Conservation (phyloP, 169 alveolate species). For the Theileria annulata region DNA sequence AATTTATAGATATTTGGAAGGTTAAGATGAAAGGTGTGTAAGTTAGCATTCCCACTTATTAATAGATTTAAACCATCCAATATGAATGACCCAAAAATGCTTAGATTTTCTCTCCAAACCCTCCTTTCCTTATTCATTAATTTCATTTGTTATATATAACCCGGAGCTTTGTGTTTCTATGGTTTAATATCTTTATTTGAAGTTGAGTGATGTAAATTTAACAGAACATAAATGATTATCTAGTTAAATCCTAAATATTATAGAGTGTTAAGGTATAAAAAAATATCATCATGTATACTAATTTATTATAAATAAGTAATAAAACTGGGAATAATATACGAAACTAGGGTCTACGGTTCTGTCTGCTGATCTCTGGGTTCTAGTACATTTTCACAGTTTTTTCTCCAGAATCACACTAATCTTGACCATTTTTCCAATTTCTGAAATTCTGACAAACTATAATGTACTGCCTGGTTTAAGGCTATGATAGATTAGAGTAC, state of each 20-base stretch:
- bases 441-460: not conserved
- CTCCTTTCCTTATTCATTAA: not conserved
- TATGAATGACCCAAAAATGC: not conserved
- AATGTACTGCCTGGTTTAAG: not conserved
- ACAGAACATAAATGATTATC: not conserved
- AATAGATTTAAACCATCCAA: not conserved
- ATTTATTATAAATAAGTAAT: no score
- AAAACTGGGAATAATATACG: no score
- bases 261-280: not conserved
- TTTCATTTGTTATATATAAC: not conserved
- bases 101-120: not conserved
- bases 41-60: constrained; percentile 17
- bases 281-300: no score
- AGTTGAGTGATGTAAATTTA: not conserved
- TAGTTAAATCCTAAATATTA: not conserved
- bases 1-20: not conserved
- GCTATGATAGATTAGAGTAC: constrained; percentile 29
- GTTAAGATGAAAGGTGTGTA: not conserved
- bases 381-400: constrained; percentile 1
- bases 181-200: not conserved
- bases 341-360: not conserved
- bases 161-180: not conserved
- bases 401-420: constrained; percentile 6
- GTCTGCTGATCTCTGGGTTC: not conserved
- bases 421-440: not conserved